phyloP scores from a whole-genome alignment of 257 asterid genomes.

The Gentiana dahurica region DNA sequence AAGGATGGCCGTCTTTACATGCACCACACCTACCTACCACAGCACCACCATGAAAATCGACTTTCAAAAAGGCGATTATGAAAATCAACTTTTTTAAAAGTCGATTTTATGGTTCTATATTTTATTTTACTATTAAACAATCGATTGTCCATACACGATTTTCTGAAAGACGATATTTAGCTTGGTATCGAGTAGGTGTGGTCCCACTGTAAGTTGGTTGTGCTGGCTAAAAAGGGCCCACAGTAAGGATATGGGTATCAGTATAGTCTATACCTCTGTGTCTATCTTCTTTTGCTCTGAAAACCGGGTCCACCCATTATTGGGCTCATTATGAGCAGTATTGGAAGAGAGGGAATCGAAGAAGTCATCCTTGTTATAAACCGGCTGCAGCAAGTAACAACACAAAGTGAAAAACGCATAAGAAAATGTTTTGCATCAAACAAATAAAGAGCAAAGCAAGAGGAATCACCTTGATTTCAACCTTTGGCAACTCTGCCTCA shows the following conservation, averaged over 20 bases:
- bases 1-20: too few species aligned
- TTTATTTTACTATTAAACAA: too few species aligned
- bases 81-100: too few species aligned
- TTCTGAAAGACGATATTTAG: too few species aligned
- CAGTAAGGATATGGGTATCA: background rate
- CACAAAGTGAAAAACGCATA: background rate
- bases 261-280: slow-evolving; percentile 48
- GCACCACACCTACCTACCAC: too few species aligned
- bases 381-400: slow-evolving; percentile 37
- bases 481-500: slow-evolving; percentile 41
- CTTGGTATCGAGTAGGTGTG: too few species aligned
- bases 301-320: slow-evolving; percentile 69
- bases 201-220: too few species aligned
- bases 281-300: slow-evolving; percentile 94
- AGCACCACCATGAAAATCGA: too few species aligned
- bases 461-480: slow-evolving; percentile 50
- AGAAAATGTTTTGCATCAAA: background rate
- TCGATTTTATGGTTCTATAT: too few species aligned
- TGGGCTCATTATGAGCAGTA: slow-evolving; percentile 34
- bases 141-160: too few species aligned
- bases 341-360: slow-evolving; percentile 73
- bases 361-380: slow-evolving; percentile 86
- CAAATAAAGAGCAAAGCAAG: background rate
- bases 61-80: too few species aligned
- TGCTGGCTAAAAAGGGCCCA: too few species aligned